phyloP scores from a whole-genome alignment of 495 filamentous ascomycete genomes.

The Xylaria intraflava region DNA sequence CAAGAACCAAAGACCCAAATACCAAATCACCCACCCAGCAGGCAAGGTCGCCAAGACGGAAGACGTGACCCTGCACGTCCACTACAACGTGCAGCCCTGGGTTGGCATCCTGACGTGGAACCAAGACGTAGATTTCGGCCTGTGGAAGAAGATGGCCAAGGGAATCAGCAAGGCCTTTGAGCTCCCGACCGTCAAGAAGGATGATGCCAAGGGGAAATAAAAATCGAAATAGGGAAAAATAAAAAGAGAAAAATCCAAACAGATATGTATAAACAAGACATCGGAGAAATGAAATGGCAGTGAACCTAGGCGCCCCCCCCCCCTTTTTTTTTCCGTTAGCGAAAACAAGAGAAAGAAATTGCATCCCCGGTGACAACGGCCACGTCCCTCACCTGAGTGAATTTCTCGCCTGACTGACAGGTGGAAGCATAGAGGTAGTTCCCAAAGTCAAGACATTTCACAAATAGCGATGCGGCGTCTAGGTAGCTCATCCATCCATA shows the following conservation, averaged over 20 bases:
- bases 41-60: slow-evolving; percentile 60
- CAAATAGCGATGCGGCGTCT: no score
- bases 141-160: slow-evolving; percentile 55
- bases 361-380: no score
- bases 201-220: slow-evolving; percentile 19
- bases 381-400: no score
- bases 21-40: slow-evolving; percentile 83
- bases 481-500: no score
- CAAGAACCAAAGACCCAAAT: slow-evolving; percentile 79
- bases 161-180: slow-evolving; percentile 61
- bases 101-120: slow-evolving; percentile 83
- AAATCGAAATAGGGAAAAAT: no score
- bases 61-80: slow-evolving; percentile 70
- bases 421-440: no score
- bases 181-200: slow-evolving; percentile 68
- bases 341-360: no score
- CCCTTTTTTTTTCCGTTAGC: neutral
- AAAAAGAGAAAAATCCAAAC: no score
- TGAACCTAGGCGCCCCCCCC: neutral
- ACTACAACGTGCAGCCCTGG: slow-evolving; percentile 98
- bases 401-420: no score
- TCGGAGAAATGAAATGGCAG: neutral
- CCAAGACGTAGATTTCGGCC: slow-evolving; percentile 49
- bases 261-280: neutral
- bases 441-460: no score